Conservation (phyloP, 345 rosid genomes). For the Eucalyptus grandis region DNA sequence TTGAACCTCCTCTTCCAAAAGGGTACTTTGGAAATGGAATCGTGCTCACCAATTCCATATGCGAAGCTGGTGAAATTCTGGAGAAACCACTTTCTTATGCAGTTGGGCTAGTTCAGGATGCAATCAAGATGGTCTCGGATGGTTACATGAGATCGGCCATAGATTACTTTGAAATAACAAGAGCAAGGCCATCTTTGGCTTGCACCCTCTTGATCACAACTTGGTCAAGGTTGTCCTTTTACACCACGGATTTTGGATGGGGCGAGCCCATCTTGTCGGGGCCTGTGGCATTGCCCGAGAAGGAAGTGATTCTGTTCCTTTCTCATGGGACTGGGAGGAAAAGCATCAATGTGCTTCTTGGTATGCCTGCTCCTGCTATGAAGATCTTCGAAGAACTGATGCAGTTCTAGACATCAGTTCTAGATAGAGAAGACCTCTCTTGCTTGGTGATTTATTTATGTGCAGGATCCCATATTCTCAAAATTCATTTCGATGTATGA, state of each 20-base stretch:
- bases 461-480: not conserved
- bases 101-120: slow-evolving; percentile 50
- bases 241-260: slow-evolving; percentile 88
- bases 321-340: slow-evolving; percentile 75
- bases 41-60: slow-evolving; percentile 58
- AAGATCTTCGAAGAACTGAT: slow-evolving; percentile 47
- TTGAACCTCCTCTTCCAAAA: slow-evolving; percentile 65
- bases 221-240: slow-evolving; percentile 78
- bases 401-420: not conserved
- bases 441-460: not conserved
- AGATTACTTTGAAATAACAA: slow-evolving; percentile 79
- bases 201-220: slow-evolving; percentile 82
- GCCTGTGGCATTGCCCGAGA: slow-evolving; percentile 86
- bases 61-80: slow-evolving; percentile 53
- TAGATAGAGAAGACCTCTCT: not conserved
- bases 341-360: slow-evolving; percentile 81
- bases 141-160: slow-evolving; percentile 91
- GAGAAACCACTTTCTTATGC: slow-evolving; percentile 52
- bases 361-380: slow-evolving; percentile 78
- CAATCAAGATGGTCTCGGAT: slow-evolving; percentile 69
- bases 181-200: slow-evolving; percentile 76
- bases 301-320: slow-evolving; percentile 77
- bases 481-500: not conserved
- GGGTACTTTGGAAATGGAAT: slow-evolving; percentile 91
- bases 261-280: slow-evolving; percentile 77